Percentiles rank a stretch among this genome's conserved stretches.
phyloP scores from a whole-genome alignment of 495 filamentous ascomycete genomes.

The Pseudevernia furfuracea region DNA sequence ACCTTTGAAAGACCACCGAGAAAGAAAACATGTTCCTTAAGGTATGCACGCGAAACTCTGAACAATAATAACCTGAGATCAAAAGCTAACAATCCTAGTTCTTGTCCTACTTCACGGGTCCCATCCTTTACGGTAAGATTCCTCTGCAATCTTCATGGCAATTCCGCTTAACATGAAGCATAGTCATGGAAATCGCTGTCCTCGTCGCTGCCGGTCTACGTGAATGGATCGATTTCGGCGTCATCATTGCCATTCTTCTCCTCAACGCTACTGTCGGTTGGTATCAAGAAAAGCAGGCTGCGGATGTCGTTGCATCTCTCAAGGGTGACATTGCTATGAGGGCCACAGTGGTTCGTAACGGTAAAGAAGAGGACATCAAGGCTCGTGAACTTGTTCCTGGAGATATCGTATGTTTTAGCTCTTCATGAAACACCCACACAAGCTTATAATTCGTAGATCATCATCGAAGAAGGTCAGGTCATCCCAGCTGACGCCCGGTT shows the following conservation, averaged over 20 bases:
- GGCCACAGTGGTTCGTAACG: conserved; percentile 62
- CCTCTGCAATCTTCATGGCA: neutral
- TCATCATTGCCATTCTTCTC: conserved; percentile 71
- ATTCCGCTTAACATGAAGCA: conserved; percentile 26
- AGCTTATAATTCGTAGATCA: conserved; percentile 37
- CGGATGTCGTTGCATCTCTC: conserved; percentile 70
- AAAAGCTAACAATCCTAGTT: conserved; percentile 46
- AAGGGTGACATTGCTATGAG: conserved; percentile 84
- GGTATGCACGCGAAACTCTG: conserved; percentile 11
- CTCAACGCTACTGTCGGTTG: conserved; percentile 76
- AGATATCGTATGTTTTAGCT: conserved; percentile 59
- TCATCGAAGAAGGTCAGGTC: conserved; percentile 69
- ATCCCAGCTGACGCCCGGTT: conserved; percentile 67
- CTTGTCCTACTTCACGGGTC: conserved; percentile 71
- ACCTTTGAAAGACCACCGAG: conserved; percentile 43
- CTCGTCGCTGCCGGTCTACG: conserved; percentile 69
- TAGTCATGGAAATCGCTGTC: conserved; percentile 82
- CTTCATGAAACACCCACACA: neutral
- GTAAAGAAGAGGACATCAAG: conserved; percentile 62
- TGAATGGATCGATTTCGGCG: conserved; percentile 78
- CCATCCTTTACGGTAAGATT: conserved; percentile 70
- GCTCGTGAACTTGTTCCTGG: conserved; percentile 74
- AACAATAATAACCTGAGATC: neutral
- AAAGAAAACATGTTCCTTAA: conserved; percentile 63
- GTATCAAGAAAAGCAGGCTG: conserved; percentile 83